phyloP scores from a whole-genome alignment of 2,329 filamentous ascomycete genomes.

The Penicillium sp. region DNA sequence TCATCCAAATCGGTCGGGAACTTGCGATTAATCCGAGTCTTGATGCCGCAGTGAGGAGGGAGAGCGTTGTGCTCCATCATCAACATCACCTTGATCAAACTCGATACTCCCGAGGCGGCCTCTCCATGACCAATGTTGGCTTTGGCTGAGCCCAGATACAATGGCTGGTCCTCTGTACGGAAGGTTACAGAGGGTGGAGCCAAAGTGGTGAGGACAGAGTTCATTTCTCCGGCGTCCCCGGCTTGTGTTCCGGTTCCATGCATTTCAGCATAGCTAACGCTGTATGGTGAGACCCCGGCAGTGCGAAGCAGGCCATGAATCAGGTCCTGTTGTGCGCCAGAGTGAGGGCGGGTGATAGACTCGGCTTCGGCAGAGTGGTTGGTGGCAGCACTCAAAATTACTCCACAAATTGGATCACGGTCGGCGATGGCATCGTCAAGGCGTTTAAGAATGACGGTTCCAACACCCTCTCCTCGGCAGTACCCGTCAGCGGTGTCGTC shows the following conservation, averaged over 20 bases:
- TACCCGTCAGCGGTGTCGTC: conserved; percentile 56
- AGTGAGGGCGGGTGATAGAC: conserved; percentile 47
- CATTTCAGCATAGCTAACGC: conserved; percentile 43
- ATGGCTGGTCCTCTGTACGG: not conserved
- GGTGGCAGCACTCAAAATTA: conserved; percentile 45
- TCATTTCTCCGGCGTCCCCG: conserved; percentile 41
- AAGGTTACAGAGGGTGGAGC: not conserved
- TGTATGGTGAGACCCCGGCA: conserved; percentile 40
- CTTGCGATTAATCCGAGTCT: conserved; percentile 40
- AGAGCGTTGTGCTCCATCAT: conserved; percentile 66
- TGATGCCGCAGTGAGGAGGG: conserved; percentile 68
- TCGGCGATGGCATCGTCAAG: conserved; percentile 54
- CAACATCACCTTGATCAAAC: conserved; percentile 63
- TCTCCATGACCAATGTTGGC: conserved; percentile 52
- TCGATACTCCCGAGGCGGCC: conserved; percentile 32
- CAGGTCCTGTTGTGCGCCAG: conserved; percentile 40
- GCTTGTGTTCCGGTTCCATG: conserved; percentile 45
- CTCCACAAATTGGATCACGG: conserved; percentile 46
- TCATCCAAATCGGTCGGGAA: conserved; percentile 32
- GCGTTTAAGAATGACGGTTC: conserved; percentile 53
- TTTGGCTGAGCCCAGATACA: conserved; percentile 26
- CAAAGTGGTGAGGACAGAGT: conserved; percentile 39
- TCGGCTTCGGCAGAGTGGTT: conserved; percentile 52
- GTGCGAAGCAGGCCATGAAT: conserved; percentile 40
- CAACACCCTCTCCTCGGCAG: conserved; percentile 55